A percentile compares a stretch with the other conserved stretches of the same genome.
These are phyloP conservation scores for Metrosideros polymorpha DNA, from an alignment of 441 rosid species.

Conservation along the genomic window DNA sequence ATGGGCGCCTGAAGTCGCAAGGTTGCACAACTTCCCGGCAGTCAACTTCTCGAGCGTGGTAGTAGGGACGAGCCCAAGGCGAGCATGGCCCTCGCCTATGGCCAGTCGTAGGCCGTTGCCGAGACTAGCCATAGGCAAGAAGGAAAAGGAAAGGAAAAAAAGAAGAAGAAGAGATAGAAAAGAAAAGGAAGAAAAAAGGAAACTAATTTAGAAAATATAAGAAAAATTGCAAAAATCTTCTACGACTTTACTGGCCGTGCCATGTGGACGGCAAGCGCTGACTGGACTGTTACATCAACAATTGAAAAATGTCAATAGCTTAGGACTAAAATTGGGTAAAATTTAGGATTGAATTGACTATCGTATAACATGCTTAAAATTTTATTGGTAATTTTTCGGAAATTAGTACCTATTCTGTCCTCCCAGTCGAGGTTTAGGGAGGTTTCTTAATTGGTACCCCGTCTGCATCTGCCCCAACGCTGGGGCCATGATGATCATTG, in stretches of 20 bases:
- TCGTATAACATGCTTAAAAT: rapidly evolving
- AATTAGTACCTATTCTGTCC: too few relatives aligned
- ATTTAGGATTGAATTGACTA: rapidly evolving
- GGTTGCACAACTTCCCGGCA: neutral
- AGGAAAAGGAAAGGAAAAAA: neutral
- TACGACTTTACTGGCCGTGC: rapidly evolving
- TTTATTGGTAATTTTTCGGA: neutral
- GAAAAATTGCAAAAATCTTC: neutral
- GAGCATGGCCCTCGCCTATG: neutral
- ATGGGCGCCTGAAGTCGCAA: too few relatives aligned
- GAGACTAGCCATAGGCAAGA: rapidly evolving
- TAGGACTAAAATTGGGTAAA: neutral
- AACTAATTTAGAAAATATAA: rapidly evolving
- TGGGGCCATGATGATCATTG: neutral
- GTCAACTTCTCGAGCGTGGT: neutral
- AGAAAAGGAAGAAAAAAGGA: neutral
- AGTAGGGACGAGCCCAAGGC: neutral
- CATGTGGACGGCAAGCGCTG: rapidly evolving
- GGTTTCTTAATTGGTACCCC: neutral
- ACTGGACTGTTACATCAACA: neutral
- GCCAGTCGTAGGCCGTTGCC: neutral
- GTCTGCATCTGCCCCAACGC: neutral
- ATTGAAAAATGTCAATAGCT: neutral
- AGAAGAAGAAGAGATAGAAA: neutral
- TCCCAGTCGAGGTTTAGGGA: neutral